These are phyloP conservation scores for Rugosomyces carneus DNA, from an alignment of 1,284 basidiomycete species.

Conservation along the genomic window DNA sequence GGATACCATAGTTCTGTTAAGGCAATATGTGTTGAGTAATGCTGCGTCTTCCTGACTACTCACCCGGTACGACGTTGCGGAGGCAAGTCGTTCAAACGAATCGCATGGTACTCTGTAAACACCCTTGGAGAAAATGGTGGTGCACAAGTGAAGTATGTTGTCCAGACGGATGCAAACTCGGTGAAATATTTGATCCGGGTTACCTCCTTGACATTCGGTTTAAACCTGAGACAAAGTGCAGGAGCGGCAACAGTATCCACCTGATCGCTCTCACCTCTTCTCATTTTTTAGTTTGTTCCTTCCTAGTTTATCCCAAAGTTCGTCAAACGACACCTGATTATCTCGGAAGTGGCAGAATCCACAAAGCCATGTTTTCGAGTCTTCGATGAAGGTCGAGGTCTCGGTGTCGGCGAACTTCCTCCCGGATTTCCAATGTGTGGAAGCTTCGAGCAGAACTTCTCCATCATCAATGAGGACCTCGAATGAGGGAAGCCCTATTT, in stretches of 20 bases:
- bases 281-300: slow-evolving; percentile 20
- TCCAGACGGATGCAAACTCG: slow-evolving; percentile 24
- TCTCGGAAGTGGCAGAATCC: slow-evolving; percentile 15
- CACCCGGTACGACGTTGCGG: slow-evolving; percentile 21
- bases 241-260: not conserved
- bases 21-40: not conserved
- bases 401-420: slow-evolving; percentile 15
- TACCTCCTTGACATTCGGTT: slow-evolving; percentile 20
- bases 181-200: slow-evolving; percentile 22
- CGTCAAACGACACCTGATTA: slow-evolving; percentile 19
- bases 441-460: slow-evolving; percentile 18
- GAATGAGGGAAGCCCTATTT: slow-evolving; percentile 12
- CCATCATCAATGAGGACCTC: slow-evolving; percentile 20
- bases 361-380: slow-evolving; percentile 19
- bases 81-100: slow-evolving; percentile 17
- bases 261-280: slow-evolving; percentile 17
- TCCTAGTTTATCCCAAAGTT: slow-evolving; percentile 22
- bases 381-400: slow-evolving; percentile 6
- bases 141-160: slow-evolving; percentile 18
- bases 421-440: slow-evolving; percentile 18
- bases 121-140: slow-evolving; percentile 25
- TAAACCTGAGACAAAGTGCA: slow-evolving; percentile 14
- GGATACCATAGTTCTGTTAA: slow-evolving; percentile 21
- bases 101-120: slow-evolving; percentile 21
- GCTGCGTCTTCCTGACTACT: not conserved